These are phyloP conservation scores for Mycogone perniciosa DNA, from an alignment of 2,329 filamentous ascomycete genomes.

Conservation along the genomic window DNA sequence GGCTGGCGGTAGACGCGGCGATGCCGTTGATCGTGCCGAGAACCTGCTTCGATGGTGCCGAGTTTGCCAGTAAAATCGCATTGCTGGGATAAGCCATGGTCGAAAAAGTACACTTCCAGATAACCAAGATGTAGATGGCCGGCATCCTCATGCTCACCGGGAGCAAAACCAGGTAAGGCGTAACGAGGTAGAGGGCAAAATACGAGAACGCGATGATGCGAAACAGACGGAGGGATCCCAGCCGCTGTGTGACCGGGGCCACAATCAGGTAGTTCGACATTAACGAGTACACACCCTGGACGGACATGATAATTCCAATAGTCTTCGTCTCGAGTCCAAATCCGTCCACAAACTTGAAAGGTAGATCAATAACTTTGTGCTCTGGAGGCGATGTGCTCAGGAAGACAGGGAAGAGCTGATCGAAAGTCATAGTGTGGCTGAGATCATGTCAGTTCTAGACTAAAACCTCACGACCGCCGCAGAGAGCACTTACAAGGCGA, in stretches of 20 bases:
- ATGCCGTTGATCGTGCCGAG: conserved; percentile 90
- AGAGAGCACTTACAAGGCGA: conserved; percentile 74
- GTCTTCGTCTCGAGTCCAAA: conserved; percentile 77
- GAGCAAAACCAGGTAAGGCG: conserved; percentile 83
- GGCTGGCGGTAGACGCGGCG: conserved; percentile 82
- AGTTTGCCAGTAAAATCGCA: conserved; percentile 82
- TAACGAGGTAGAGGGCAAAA: conserved; percentile 78
- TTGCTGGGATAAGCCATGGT: conserved; percentile 88
- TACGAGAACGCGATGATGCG: conserved; percentile 74
- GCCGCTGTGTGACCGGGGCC: conserved; percentile 64
- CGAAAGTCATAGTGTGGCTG: conserved; percentile 95
- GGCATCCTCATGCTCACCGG: conserved; percentile 64
- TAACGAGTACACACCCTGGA: conserved; percentile 87
- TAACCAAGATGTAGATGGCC: conserved; percentile 69
- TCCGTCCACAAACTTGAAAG: conserved; percentile 84
- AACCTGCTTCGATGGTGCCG: conserved; percentile 74
- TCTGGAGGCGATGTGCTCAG: conserved; percentile 60
- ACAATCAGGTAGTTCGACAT: conserved; percentile 80
- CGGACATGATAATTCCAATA: conserved; percentile 81
- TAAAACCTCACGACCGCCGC: not conserved
- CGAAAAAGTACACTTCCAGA: conserved; percentile 90
- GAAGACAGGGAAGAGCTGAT: conserved; percentile 88
- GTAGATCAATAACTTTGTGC: conserved; percentile 53
- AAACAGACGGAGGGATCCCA: conserved; percentile 78
- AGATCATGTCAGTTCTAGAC: conserved; percentile 14